Percentiles rank a stretch among this genome's conserved stretches.
Evolutionary conservation across 345 rosid genomes (phyloP).

Genomic region (Bretschneidera sinensis): DNA sequence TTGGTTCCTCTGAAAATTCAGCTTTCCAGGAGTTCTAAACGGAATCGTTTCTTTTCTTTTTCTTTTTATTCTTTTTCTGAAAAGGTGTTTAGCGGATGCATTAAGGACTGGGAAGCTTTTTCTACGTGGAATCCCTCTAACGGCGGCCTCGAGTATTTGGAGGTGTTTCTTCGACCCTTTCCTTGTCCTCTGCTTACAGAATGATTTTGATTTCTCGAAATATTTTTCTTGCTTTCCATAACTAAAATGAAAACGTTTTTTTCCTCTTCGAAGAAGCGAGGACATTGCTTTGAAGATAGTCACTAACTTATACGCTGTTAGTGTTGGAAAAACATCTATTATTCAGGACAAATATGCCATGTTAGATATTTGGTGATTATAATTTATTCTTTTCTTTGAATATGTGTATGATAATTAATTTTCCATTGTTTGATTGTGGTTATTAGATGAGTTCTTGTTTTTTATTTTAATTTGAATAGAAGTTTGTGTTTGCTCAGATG

Average conservation of each 20-base stretch:
- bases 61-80: background rate
- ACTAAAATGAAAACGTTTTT: too few relatives aligned
- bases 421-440: too few relatives aligned
- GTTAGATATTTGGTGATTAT: background rate
- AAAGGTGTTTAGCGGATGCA: constrained; percentile 61
- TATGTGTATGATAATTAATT: background rate
- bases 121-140: constrained; percentile 61
- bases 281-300: too few relatives aligned
- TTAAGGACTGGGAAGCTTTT: constrained; percentile 58
- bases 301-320: too few relatives aligned
- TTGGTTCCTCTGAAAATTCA: background rate
- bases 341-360: background rate
- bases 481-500: background rate
- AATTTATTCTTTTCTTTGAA: too few relatives aligned
- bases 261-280: too few relatives aligned
- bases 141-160: constrained; percentile 72
- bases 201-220: background rate
- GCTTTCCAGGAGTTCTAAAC: background rate
- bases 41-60: background rate
- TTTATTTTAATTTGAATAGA: constrained; percentile 5
- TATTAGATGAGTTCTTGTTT: background rate
- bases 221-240: background rate
- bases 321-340: background rate
- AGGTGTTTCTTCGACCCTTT: constrained; percentile 33
- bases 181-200: background rate